These are phyloP conservation scores for Cladosporium sp. DNA, from an alignment of 2,329 filamentous ascomycete species.

Conservation along the genomic window DNA sequence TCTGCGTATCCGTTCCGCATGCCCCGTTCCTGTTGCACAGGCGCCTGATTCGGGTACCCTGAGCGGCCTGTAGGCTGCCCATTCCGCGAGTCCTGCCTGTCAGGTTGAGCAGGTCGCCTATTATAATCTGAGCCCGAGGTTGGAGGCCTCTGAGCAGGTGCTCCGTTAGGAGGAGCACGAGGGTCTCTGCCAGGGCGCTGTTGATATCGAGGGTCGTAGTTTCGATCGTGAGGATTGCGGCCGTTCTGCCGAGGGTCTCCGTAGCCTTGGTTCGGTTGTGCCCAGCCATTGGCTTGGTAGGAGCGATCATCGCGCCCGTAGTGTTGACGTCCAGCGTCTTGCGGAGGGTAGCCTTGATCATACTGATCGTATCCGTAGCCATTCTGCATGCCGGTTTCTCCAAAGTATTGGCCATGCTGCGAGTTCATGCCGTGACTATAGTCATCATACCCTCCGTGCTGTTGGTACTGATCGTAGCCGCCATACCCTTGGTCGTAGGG, in stretches of 20 bases:
- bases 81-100: conserved; percentile 7
- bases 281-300: conserved; percentile 1
- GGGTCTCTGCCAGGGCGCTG: conserved; percentile 10
- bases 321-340: not conserved
- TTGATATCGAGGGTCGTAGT: conserved; percentile 18
- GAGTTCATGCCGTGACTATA: not conserved
- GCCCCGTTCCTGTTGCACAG: not conserved
- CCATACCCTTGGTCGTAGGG: conserved; percentile 16
- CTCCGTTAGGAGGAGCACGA: conserved; percentile 2
- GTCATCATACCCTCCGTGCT: conserved; percentile 4
- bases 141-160: conserved; percentile 7
- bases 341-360: conserved; percentile 12
- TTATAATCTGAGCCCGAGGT: conserved; percentile 13
- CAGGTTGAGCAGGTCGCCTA: not conserved
- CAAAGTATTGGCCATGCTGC: conserved; percentile 3
- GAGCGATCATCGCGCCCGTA: conserved; percentile 8
- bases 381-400: not conserved
- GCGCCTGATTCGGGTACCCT: not conserved
- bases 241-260: conserved; percentile 28
- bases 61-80: not conserved
- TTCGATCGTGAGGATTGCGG: conserved; percentile 14
- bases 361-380: conserved; percentile 7
- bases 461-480: not conserved
- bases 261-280: conserved; percentile 17
- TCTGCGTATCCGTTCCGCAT: not conserved